Conservation (phyloP, 306 rosid genomes). For the Quercus engelmannii region DNA sequence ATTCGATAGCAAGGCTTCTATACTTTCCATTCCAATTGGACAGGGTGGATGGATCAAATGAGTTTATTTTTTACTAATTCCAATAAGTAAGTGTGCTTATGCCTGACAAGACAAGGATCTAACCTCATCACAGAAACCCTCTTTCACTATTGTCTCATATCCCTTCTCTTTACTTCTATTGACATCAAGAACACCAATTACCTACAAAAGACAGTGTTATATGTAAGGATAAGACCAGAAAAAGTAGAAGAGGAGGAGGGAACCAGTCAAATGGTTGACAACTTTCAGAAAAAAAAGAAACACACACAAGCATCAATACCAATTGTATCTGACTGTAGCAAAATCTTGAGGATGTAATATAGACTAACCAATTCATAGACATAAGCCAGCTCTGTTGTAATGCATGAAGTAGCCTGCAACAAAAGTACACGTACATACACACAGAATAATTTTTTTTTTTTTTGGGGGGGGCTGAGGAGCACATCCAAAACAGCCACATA, state of each 20-base stretch:
- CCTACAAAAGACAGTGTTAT: conserved; percentile 39
- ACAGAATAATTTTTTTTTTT: background rate
- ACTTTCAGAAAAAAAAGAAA: background rate
- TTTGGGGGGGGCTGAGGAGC: background rate
- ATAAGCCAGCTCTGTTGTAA: conserved; percentile 85
- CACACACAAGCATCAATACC: background rate
- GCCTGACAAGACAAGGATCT: conserved; percentile 27
- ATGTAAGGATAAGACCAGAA: conserved; percentile 13
- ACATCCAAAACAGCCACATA: conserved; percentile 10
- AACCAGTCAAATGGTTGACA: background rate
- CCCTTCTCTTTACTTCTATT: conserved; percentile 86
- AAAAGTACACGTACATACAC: conserved; percentile 1
- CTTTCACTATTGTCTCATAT: conserved; percentile 83
- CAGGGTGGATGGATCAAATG: background rate
- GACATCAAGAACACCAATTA: conserved; percentile 88
- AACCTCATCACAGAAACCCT: conserved; percentile 94
- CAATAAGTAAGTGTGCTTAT: background rate
- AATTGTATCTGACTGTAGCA: background rate
- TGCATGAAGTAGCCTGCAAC: conserved; percentile 73
- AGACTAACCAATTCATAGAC: conserved; percentile 80
- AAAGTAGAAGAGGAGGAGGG: conserved; percentile 3
- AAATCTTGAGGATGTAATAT: background rate
- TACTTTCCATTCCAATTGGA: conserved; percentile 9
- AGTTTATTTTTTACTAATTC: background rate
- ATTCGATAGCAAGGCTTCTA: background rate